These are phyloP conservation scores for Choiromyces venosus DNA, from an alignment of 495 filamentous ascomycete species.

Conservation along the genomic window DNA sequence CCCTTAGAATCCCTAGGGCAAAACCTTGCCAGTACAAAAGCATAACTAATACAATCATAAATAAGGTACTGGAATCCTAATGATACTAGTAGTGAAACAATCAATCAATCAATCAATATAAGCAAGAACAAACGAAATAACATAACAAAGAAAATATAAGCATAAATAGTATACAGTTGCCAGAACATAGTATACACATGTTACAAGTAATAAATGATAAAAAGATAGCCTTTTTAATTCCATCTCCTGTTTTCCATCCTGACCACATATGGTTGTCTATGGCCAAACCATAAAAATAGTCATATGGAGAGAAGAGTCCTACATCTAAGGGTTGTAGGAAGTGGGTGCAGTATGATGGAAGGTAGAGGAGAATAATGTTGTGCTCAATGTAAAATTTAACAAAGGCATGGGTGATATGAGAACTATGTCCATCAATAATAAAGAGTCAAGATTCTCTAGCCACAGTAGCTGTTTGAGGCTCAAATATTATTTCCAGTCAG, in stretches of 20 bases:
- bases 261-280: slow-evolving; percentile 3
- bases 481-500: slow-evolving; percentile 36
- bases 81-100: too few relatives aligned
- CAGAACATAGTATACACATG: too few relatives aligned
- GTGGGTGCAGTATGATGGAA: slow-evolving; percentile 37
- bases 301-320: slow-evolving; percentile 1
- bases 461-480: slow-evolving; percentile 14
- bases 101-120: too few relatives aligned
- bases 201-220: slow-evolving; percentile 13
- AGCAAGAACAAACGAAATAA: too few relatives aligned
- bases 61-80: too few relatives aligned
- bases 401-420: slow-evolving; percentile 8
- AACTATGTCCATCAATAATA: slow-evolving; percentile 19
- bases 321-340: slow-evolving; percentile 12
- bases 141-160: too few relatives aligned
- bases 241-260: background rate
- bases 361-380: slow-evolving; percentile 35
- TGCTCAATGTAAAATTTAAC: slow-evolving; percentile 7
- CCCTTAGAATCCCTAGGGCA: too few relatives aligned
- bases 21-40: too few relatives aligned
- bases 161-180: too few relatives aligned
- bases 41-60: too few relatives aligned
- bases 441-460: background rate
- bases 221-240: background rate
- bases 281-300: slow-evolving; percentile 3